Conservation (phyloP, 208 protist genomes). For the Acanthamoeba comandoni region DNA sequence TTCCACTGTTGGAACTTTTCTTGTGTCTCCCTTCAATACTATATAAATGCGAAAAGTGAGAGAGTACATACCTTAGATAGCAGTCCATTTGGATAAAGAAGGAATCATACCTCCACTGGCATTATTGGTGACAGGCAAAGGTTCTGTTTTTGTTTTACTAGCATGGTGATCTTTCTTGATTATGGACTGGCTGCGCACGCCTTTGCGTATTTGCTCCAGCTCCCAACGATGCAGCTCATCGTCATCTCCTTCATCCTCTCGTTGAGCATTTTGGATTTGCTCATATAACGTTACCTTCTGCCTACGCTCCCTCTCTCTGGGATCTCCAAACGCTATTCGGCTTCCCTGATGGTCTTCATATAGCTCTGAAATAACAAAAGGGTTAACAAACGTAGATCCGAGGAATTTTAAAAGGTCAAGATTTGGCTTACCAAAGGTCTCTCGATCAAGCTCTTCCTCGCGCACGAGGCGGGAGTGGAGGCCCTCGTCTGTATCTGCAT, state of each 20-base stretch:
- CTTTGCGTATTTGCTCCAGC: conserved; percentile 52
- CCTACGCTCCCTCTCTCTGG: conserved; percentile 36
- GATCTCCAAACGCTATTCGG: conserved; percentile 61
- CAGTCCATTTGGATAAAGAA: too few species aligned
- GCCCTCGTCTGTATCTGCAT: too few species aligned
- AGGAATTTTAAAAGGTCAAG: too few species aligned
- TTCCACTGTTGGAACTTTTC: conserved; percentile 65
- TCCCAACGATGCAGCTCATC: conserved; percentile 63
- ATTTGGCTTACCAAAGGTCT: conserved; percentile 41
- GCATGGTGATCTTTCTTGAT: neutral
- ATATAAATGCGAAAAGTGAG: too few species aligned
- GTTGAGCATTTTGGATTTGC: conserved; percentile 59
- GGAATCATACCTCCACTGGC: conserved; percentile 38
- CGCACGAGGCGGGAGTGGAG: conserved; percentile 53
- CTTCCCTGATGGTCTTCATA: conserved; percentile 50
- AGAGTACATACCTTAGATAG: too few species aligned
- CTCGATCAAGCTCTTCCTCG: conserved; percentile 58
- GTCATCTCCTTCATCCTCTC: conserved; percentile 55
- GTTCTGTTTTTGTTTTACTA: too few species aligned
- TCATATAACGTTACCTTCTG: conserved; percentile 30
- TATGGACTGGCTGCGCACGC: neutral
- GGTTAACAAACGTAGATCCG: too few species aligned
- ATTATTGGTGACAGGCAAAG: conserved; percentile 10
- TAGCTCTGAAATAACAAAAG: too few species aligned
- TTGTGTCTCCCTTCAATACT: too few species aligned